Base-by-base conservation (phyloP, 169 alveolate species). In the Cryptosporidium muris region DNA sequence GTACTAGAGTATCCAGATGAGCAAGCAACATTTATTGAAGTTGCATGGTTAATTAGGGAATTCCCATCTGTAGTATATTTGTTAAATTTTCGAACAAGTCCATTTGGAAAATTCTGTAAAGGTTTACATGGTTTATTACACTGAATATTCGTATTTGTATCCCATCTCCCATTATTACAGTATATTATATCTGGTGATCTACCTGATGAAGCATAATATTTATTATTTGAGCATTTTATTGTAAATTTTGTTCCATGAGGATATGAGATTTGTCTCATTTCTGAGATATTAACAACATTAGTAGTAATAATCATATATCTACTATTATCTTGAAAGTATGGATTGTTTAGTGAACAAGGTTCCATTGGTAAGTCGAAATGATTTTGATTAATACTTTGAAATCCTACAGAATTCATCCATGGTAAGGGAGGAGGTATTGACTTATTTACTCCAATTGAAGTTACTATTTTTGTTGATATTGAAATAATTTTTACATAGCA, bases 91-190 rank as follows among this genome's bases (percentile, higher is more conserved):
- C 25, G 42, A 14, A 14, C 16, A 8, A 74, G 48, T 4, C 85
- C 85, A 43, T 1, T 43, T 16, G 85, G 63, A 2, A 74, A 54
- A 8, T 40, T 25, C 6, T 47, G 40, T 9, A 60, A 16, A 6
- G 47, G 12, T 42, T 14, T n/a, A 43, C 85, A 74, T 34, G 36
- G 54, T 34, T 64, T 58, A 52, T 54, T 56, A 43, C 85, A 74
- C 37, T 52, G 40, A 5, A 74, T 48, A 43, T 64, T 64, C 11
- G 85, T 45, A 8, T 52, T n/a, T 4, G 85, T 25, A 42, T 74
- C 85, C 85, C 85, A 74, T 64, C 85, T 74, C 25, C 85, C 85
- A 49, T 74, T 74, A 34, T 74, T 74, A 34, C 85, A 74, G 2
- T 52, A 45, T 4, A 74, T 37, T 36, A 68, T 58, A 49, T 74